phyloP scores from a whole-genome alignment of 345 rosid genomes.

The Sapria himalayana region DNA sequence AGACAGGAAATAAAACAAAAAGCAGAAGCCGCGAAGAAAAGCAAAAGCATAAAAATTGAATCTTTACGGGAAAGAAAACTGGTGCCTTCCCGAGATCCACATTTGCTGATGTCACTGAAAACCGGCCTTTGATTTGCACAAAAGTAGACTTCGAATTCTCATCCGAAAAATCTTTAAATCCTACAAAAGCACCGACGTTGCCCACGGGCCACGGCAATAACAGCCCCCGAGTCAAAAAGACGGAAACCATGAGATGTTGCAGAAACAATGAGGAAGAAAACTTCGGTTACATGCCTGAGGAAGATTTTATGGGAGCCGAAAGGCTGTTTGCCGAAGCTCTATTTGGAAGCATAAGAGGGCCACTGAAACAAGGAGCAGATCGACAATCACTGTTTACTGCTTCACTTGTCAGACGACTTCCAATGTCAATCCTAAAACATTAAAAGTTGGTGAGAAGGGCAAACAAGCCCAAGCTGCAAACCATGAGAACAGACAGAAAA shows the following conservation, averaged over 20 bases:
- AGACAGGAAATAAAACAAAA: constrained; percentile 12
- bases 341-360: constrained; percentile 83
- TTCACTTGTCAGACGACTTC: constrained; percentile 23
- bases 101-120: constrained; percentile 95
- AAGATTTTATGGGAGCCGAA: constrained; percentile 90
- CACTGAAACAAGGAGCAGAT: constrained; percentile 82
- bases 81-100: constrained; percentile 90
- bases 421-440: constrained; percentile 50
- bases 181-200: constrained; percentile 17
- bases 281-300: no score
- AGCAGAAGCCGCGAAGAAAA: constrained; percentile 6
- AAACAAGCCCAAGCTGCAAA: no score
- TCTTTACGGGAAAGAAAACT: no score
- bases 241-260: no score
- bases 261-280: background rate
- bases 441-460: no score
- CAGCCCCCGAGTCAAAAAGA: no score
- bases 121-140: constrained; percentile 91
- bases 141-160: constrained; percentile 79
- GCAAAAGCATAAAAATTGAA: constrained; percentile 8
- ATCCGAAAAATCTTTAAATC: constrained; percentile 81
- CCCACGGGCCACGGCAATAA: no score
- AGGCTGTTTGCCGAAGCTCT: constrained; percentile 96
- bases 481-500: no score
- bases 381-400: constrained; percentile 26